These are phyloP conservation scores for Austroboletus niveus DNA, from an alignment of 1,284 basidiomycete species.

Conservation along the genomic window DNA sequence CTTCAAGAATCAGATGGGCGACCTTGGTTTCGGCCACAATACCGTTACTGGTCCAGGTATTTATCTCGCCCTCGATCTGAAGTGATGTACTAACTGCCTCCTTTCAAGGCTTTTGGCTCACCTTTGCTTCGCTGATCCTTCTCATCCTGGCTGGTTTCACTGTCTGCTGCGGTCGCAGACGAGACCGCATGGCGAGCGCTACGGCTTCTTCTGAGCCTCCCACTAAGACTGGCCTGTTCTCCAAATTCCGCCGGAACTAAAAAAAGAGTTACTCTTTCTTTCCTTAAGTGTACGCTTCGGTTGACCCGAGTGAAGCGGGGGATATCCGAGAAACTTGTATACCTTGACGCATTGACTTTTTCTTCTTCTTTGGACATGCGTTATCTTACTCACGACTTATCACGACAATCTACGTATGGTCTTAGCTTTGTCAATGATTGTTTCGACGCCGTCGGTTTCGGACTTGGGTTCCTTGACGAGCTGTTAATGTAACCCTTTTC, in stretches of 20 bases:
- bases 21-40: conserved; percentile 42
- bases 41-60: conserved; percentile 61
- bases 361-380: background rate
- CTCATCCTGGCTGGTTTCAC: conserved; percentile 63
- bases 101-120: conserved; percentile 69
- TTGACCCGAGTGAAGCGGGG: background rate
- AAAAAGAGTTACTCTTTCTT: background rate
- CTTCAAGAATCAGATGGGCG: conserved; percentile 53
- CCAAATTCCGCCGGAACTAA: conserved; percentile 25
- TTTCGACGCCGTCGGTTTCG: background rate
- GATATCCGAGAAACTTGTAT: background rate
- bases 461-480: conserved; percentile 1
- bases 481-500: conserved; percentile 2
- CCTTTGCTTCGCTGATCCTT: conserved; percentile 63
- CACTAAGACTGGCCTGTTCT: conserved; percentile 17
- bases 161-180: conserved; percentile 66
- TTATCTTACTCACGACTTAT: conserved; percentile 11
- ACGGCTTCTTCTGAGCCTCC: conserved; percentile 28
- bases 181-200: conserved; percentile 43
- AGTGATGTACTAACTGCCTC: background rate
- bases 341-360: background rate
- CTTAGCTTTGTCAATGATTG: background rate
- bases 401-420: conserved; percentile 8
- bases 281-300: background rate
- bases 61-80: conserved; percentile 9